A percentile compares a stretch with the other conserved stretches of the same genome.
Conservation (phyloP, 108 stramenopile species). For the Mayamaea pseudoterrestris region DNA sequence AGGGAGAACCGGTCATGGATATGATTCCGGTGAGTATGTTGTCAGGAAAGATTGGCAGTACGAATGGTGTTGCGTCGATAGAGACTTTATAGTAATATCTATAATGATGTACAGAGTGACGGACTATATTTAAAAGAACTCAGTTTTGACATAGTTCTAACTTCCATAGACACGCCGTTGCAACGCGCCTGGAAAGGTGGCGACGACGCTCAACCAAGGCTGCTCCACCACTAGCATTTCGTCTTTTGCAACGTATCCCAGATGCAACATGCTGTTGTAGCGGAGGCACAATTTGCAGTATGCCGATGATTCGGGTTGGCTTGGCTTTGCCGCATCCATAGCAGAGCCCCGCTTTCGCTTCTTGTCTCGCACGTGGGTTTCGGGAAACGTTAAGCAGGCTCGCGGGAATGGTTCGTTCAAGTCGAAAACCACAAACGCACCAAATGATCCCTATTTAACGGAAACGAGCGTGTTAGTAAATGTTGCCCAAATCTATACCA, state of each 20-base stretch:
- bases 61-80: too few species aligned
- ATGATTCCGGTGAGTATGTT: constrained; percentile 36
- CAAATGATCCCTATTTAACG: constrained; percentile 46
- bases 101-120: too few species aligned
- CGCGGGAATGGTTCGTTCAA: constrained; percentile 40
- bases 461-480: constrained; percentile 5
- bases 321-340: neutral
- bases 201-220: constrained; percentile 67
- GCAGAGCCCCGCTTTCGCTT: constrained; percentile 12
- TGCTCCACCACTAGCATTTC: constrained; percentile 82
- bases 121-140: too few species aligned
- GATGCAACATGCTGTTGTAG: constrained; percentile 64
- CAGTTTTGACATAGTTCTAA: too few species aligned
- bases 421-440: constrained; percentile 59
- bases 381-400: constrained; percentile 42
- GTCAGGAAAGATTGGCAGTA: constrained; percentile 29
- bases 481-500: constrained; percentile 43
- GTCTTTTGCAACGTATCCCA: constrained; percentile 46
- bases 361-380: constrained; percentile 31
- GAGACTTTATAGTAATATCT: too few species aligned
- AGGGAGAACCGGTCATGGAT: constrained; percentile 16
- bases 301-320: too few species aligned
- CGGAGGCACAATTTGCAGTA: constrained; percentile 63
- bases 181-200: constrained; percentile 65
- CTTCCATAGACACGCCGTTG: constrained; percentile 66